phyloP scores from a whole-genome alignment of 129 eudicot genomes.

The Erigeron canadensis region DNA sequence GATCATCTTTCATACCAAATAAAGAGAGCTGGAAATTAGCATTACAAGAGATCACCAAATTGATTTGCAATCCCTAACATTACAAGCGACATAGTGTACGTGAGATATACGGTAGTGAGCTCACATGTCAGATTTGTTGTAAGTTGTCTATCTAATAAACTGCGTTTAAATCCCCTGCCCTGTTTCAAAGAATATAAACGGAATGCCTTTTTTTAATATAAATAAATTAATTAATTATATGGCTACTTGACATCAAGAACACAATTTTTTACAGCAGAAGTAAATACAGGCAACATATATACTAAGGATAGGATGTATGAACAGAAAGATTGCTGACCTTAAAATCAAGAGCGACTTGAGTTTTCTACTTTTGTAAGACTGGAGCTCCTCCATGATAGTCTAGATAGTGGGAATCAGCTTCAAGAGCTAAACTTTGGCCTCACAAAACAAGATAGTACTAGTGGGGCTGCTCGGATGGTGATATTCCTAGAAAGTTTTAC shows the following conservation, averaged over 20 bases:
- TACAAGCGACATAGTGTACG: neutral
- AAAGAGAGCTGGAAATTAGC: too few species aligned
- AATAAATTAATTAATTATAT: neutral
- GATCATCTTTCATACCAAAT: too few species aligned
- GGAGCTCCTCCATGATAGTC: slow-evolving; percentile 84
- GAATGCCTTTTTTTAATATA: neutral
- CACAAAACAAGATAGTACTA: slow-evolving; percentile 77
- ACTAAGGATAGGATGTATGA: neutral
- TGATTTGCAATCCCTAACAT: slow-evolving; percentile 74
- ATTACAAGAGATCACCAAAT: slow-evolving; percentile 95
- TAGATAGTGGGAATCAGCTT: slow-evolving; percentile 81
- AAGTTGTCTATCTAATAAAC: neutral
- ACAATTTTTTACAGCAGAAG: too few species aligned
- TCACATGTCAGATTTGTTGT: neutral
- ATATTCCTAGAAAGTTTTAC: slow-evolving; percentile 81
- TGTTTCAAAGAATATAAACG: neutral
- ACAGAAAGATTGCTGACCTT: slow-evolving; percentile 47
- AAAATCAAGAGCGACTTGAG: slow-evolving; percentile 74
- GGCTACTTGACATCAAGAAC: too few species aligned
- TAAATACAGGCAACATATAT: neutral
- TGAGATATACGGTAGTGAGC: slow-evolving; percentile 7
- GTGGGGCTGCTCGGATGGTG: slow-evolving; percentile 79
- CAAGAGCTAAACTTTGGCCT: slow-evolving; percentile 69
- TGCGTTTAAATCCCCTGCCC: too few species aligned
- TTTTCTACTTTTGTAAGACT: slow-evolving; percentile 86